A percentile compares a stretch with the other conserved stretches of the same genome.
phyloP scores from a whole-genome alignment of 108 stramenopile species.

The Cyclotella baltica region DNA sequence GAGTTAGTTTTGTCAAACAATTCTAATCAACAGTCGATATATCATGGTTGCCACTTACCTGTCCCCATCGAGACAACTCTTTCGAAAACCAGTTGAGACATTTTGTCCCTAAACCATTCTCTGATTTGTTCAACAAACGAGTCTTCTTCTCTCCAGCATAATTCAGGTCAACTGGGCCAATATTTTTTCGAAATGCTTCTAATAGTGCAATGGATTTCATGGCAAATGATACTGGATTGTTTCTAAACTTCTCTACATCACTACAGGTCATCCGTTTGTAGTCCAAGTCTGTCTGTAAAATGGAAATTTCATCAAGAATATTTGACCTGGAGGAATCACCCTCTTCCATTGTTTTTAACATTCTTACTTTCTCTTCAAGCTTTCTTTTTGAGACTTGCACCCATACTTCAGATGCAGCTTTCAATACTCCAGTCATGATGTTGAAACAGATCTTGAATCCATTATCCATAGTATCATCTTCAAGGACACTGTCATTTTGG shows the following conservation, averaged over 20 bases:
- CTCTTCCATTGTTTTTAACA: constrained; percentile 4
- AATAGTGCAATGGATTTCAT: constrained; percentile 60
- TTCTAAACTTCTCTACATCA: constrained; percentile 30
- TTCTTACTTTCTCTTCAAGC: constrained; percentile 23
- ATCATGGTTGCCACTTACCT: not conserved
- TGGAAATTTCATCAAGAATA: constrained; percentile 29
- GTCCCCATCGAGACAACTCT: constrained; percentile 49
- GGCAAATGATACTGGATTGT: constrained; percentile 59
- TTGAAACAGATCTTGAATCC: constrained; percentile 47
- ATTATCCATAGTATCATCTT: constrained; percentile 15
- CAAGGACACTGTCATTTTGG: not conserved
- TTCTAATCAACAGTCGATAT: not conserved
- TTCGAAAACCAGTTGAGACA: constrained; percentile 69
- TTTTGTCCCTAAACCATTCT: constrained; percentile 77
- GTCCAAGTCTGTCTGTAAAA: constrained; percentile 47
- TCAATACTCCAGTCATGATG: constrained; percentile 45
- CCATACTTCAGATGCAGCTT: constrained; percentile 57
- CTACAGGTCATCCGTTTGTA: constrained; percentile 17
- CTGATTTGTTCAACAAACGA: constrained; percentile 54
- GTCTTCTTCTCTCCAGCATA: constrained; percentile 55
- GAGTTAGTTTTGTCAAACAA: not conserved
- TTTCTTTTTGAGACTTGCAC: constrained; percentile 36
- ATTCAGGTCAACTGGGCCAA: constrained; percentile 49
- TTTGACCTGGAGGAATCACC: constrained; percentile 18
- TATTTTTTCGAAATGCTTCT: constrained; percentile 56